Percentiles rank a stretch among this genome's conserved stretches.
Evolutionary conservation across 495 filamentous ascomycete genomes (phyloP).

Genomic region (Tuber melanosporum): DNA sequence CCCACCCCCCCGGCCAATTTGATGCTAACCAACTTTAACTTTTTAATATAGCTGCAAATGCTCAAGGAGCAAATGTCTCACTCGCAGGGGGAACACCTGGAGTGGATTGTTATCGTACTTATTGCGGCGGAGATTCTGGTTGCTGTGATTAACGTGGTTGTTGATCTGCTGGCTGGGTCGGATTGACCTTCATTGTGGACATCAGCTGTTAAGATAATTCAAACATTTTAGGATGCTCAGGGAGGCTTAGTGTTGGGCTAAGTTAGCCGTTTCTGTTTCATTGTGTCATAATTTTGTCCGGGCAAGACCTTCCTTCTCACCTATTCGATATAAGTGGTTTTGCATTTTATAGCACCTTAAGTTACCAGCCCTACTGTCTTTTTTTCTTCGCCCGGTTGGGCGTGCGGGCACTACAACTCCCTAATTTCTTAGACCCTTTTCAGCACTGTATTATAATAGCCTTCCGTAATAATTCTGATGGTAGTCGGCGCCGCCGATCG

Average conservation of each 20-base stretch:
- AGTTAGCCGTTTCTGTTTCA: neutral
- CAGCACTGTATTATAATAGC: neutral
- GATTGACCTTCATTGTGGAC: conserved; percentile 11
- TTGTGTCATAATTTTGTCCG: neutral
- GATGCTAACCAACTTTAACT: neutral
- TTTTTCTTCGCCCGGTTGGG: neutral
- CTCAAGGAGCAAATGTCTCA: conserved; percentile 94
- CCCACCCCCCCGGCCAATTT: neutral
- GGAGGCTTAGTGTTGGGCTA: neutral
- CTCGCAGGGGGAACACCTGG: conserved; percentile 89
- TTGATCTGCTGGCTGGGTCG: conserved; percentile 74
- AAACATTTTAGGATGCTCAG: neutral
- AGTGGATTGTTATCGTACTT: conserved; percentile 96
- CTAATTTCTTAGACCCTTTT: neutral
- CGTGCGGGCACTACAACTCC: neutral
- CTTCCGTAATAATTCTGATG: neutral
- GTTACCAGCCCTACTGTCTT: neutral
- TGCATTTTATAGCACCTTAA: neutral
- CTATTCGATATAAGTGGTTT: neutral
- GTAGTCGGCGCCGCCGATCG: too few relatives aligned
- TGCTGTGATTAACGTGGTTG: conserved; percentile 88
- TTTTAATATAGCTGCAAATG: conserved; percentile 57
- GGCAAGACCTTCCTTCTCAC: neutral
- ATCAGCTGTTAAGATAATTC: neutral
- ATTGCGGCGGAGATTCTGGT: conserved; percentile 96